Conservation (phyloP, 768 basidiomycete genomes). For the Auricularia cornea region DNA sequence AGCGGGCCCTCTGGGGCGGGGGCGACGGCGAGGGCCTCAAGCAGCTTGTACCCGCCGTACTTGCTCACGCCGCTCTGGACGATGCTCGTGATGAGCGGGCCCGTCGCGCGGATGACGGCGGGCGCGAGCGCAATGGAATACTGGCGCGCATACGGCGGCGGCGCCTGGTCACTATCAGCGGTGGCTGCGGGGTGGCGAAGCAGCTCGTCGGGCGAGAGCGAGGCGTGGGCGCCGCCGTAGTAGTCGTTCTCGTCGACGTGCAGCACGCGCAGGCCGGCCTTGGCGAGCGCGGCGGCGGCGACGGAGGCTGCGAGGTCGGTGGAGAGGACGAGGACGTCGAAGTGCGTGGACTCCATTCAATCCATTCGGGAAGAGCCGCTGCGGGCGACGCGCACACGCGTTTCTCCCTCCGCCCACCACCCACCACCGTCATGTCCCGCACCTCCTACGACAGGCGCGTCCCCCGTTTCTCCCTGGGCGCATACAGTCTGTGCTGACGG, state of each 20-base stretch:
- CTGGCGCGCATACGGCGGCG: slow-evolving; percentile 54
- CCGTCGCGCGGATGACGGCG: slow-evolving; percentile 68
- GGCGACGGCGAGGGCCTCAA: slow-evolving; percentile 63
- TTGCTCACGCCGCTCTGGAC: slow-evolving; percentile 77
- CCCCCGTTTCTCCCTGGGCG: background rate
- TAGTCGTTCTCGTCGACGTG: slow-evolving; percentile 80
- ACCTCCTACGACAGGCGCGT: slow-evolving; percentile 84
- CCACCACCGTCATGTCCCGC: slow-evolving; percentile 72
- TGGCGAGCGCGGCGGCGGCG: slow-evolving; percentile 78
- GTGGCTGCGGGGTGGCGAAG: slow-evolving; percentile 18
- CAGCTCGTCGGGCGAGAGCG: slow-evolving; percentile 74
- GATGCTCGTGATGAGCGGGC: slow-evolving; percentile 70
- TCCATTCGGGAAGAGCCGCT: no score
- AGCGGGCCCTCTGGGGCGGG: slow-evolving; percentile 34
- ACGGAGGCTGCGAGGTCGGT: slow-evolving; percentile 69
- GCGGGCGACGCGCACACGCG: background rate
- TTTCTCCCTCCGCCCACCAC: background rate
- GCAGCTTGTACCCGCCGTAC: slow-evolving; percentile 83
- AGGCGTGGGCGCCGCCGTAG: slow-evolving; percentile 81
- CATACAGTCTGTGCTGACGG: no score
- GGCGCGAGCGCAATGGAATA: slow-evolving; percentile 86
- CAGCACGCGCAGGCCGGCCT: slow-evolving; percentile 78
- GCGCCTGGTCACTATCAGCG: slow-evolving; percentile 48
- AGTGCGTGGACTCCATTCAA: no score
- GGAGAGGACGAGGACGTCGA: slow-evolving; percentile 35